Evolutionary conservation across 257 asterid genomes (phyloP), one percentile per base, ranked within the genome.

Genomic region (Solanum tacnaense): DNA sequence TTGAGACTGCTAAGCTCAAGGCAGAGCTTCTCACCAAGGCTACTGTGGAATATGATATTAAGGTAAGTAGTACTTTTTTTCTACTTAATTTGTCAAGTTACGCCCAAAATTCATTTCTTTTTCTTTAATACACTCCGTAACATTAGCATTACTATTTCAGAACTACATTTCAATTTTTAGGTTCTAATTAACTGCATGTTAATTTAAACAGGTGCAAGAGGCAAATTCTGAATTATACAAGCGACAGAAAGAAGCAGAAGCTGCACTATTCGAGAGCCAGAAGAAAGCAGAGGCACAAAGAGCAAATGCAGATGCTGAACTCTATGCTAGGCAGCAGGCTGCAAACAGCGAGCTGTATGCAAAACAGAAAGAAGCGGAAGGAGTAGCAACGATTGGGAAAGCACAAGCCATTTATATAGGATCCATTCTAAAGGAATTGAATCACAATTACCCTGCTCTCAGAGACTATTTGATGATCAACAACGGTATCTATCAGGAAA

Each of bases 401-500:
- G 89, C 89, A 18, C 39, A 87, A 56, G 86, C 78, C 5, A 31
- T 15, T 18, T 87, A 76, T 5, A 10, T 87, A 46, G 29, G 89
- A 7, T 74, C 89, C 18, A 83, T 87, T 4, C 52, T 87, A 0
- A 70, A 87, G 41, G 89, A 68, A 87, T 12, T 87, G 44, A 83
- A 83, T 74, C 49, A 74, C n/a, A 58, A 87, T 49, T 87, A 87
- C 56, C 4, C 68, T 15, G 76, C 89, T 15, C 78, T 87, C n/a
- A 27, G 89, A 76, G 89, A 87, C 52, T 87, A 87, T 27, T 35
- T 87, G 41, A 87, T 87, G 89, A 87, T 87, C 83, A 87, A 71
- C 72, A 70, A 70, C 46, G 79, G 86, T 25, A 78, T 87, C 41
- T 87, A 46, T 27, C 78, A 87, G 34, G 89, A 87, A 27, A 49